phyloP scores from a whole-genome alignment of 352 stramenopile species.

The Globisporangium irregulare region DNA sequence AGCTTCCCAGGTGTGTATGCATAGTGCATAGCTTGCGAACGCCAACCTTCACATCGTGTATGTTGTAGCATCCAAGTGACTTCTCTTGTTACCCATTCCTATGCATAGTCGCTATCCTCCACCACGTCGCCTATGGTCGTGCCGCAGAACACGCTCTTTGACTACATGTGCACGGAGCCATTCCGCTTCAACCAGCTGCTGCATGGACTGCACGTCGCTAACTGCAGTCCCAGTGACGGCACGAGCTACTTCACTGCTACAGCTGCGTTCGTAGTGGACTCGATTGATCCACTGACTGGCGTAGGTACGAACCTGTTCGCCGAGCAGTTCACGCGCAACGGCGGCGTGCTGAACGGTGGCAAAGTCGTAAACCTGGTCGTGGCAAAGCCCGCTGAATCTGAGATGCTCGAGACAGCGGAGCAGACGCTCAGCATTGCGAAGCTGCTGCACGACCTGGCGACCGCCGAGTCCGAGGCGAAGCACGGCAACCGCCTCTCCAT shows the following conservation, averaged over 20 bases:
- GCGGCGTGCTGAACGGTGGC: slow-evolving; percentile 40
- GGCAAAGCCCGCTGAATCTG: slow-evolving; percentile 28
- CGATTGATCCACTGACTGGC: slow-evolving; percentile 13
- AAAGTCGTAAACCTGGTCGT: slow-evolving; percentile 35
- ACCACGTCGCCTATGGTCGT: slow-evolving; percentile 26
- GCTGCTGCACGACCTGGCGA: slow-evolving; percentile 68
- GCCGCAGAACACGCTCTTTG: slow-evolving; percentile 45
- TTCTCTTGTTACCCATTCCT: background rate
- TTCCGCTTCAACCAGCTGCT: slow-evolving; percentile 51
- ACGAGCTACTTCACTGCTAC: slow-evolving; percentile 21
- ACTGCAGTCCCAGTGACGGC: slow-evolving; percentile 29
- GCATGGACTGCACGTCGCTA: slow-evolving; percentile 35
- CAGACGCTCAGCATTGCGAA: slow-evolving; percentile 79
- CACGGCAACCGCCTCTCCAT: slow-evolving; percentile 63
- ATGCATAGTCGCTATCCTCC: slow-evolving; percentile 3
- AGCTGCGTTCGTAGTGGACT: slow-evolving; percentile 16
- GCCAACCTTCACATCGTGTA: too few relatives aligned
- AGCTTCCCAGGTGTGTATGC: slow-evolving; percentile 29
- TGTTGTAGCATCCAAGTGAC: background rate
- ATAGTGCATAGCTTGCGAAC: background rate
- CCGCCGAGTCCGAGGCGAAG: slow-evolving; percentile 59
- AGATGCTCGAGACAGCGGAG: slow-evolving; percentile 56
- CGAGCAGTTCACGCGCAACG: slow-evolving; percentile 53
- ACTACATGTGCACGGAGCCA: slow-evolving; percentile 48
- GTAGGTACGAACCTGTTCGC: slow-evolving; percentile 40